Percentiles rank a stretch among this genome's conserved stretches.
Evolutionary conservation across 495 filamentous ascomycete species (phyloP).

Genomic region (Xylaria castorea): DNA sequence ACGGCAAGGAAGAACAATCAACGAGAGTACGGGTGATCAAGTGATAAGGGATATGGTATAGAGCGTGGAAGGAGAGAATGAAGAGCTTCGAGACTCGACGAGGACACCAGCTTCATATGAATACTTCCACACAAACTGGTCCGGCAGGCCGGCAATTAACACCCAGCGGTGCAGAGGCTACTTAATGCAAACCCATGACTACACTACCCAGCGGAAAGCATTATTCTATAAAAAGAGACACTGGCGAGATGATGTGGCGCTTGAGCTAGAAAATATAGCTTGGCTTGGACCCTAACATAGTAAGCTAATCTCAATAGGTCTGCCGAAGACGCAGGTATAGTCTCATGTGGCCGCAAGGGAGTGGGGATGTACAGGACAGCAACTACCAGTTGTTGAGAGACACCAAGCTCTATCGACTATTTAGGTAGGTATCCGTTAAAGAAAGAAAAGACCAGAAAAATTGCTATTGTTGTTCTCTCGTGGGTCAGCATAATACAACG

Average conservation of each 20-base stretch:
- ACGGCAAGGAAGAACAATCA: background rate
- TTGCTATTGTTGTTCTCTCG: background rate
- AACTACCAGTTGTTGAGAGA: too few relatives aligned
- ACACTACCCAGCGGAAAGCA: background rate
- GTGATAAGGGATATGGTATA: slow-evolving; percentile 8
- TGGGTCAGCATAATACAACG: background rate
- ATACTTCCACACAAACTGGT: background rate
- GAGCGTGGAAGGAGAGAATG: background rate
- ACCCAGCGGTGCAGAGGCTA: background rate
- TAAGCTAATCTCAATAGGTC: slow-evolving; percentile 13
- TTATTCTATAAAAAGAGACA: slow-evolving; percentile 21
- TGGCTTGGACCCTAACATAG: background rate
- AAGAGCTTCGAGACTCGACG: background rate
- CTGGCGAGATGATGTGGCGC: slow-evolving; percentile 25
- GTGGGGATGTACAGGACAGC: background rate
- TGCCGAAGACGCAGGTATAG: slow-evolving; percentile 12
- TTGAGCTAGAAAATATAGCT: background rate
- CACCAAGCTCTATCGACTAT: background rate
- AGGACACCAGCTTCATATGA: slow-evolving; percentile 15
- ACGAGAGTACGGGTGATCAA: background rate
- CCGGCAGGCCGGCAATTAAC: background rate
- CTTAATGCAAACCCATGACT: background rate
- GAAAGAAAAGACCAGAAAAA: background rate
- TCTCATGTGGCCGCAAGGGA: background rate
- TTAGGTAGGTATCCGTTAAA: background rate